Percentiles rank a stretch among this genome's conserved stretches.
phyloP scores from a whole-genome alignment of 1,139 yeast genomes.

The Debaryomyces psychrophilus region DNA sequence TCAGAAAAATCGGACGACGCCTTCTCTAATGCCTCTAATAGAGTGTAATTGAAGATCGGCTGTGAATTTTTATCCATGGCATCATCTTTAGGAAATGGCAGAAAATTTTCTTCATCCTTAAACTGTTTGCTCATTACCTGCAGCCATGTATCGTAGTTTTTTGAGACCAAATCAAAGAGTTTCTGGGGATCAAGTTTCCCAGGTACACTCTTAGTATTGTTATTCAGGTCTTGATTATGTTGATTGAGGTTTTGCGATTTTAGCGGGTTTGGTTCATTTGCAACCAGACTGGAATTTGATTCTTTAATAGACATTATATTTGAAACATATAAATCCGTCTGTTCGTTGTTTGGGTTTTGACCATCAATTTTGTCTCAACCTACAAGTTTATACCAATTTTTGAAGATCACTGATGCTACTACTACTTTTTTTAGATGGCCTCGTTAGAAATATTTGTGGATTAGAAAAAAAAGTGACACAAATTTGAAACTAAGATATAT shows the following conservation, averaged over 20 bases:
- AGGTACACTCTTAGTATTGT: background rate
- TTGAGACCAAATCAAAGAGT: constrained; percentile 39
- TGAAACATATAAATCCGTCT: constrained; percentile 8
- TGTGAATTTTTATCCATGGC: constrained; percentile 17
- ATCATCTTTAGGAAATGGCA: constrained; percentile 36
- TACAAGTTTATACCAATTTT: background rate
- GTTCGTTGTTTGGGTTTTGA: background rate
- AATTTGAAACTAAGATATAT: background rate
- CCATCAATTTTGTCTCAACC: constrained; percentile 1
- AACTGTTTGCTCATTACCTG: constrained; percentile 34
- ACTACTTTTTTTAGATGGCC: constrained; percentile 3
- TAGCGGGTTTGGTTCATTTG: constrained; percentile 1
- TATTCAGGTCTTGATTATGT: background rate
- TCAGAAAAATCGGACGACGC: constrained; percentile 13
- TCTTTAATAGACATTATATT: constrained; percentile 13
- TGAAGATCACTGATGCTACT: background rate
- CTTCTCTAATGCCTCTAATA: constrained; percentile 36
- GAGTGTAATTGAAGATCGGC: constrained; percentile 35
- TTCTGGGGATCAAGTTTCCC: constrained; percentile 17
- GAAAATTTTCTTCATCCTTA: constrained; percentile 29
- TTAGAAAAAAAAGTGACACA: constrained; percentile 9
- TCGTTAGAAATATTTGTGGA: constrained; percentile 5
- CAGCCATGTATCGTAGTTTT: constrained; percentile 46
- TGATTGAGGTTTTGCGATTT: constrained; percentile 4
- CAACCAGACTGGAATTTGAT: background rate